phyloP scores from a whole-genome alignment of 768 basidiomycete genomes.

The Suillus fuscotomentosus region DNA sequence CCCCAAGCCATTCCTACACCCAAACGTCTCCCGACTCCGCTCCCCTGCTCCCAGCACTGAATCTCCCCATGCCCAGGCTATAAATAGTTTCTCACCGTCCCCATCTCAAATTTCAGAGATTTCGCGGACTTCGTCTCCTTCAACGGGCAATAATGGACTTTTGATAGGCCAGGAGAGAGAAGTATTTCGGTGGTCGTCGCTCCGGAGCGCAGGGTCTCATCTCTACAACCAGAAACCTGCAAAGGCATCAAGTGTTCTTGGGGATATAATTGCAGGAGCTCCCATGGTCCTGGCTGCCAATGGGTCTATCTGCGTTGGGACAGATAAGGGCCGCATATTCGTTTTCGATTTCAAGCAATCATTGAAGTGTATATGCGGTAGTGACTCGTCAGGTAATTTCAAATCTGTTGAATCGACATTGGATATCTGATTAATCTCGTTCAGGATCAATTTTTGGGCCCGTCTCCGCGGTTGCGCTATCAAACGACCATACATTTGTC shows the following conservation, averaged over 20 bases:
- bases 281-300: conserved; percentile 85
- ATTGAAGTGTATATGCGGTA: conserved; percentile 76
- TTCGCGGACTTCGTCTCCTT: conserved; percentile 65
- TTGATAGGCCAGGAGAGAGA: conserved; percentile 40
- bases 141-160: conserved; percentile 26
- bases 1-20: conserved; percentile 63
- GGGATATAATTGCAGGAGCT: conserved; percentile 52
- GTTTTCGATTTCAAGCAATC: conserved; percentile 93
- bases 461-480: conserved; percentile 87
- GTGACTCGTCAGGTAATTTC: conserved; percentile 56
- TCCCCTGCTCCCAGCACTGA: conserved; percentile 45
- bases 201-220: conserved; percentile 57
- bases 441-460: conserved; percentile 65
- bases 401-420: conserved; percentile 6
- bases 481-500: conserved; percentile 91
- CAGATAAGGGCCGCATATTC: conserved; percentile 69
- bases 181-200: conserved; percentile 74
- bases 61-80: conserved; percentile 41
- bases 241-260: conserved; percentile 64
- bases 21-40: conserved; percentile 77
- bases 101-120: conserved; percentile 69
- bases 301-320: conserved; percentile 89
- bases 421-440: conserved; percentile 18
- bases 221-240: conserved; percentile 51
- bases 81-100: conserved; percentile 48